These are phyloP conservation scores for Protomyces arabidopsidicola DNA, from an alignment of 1,139 yeast species.

Conservation along the genomic window DNA sequence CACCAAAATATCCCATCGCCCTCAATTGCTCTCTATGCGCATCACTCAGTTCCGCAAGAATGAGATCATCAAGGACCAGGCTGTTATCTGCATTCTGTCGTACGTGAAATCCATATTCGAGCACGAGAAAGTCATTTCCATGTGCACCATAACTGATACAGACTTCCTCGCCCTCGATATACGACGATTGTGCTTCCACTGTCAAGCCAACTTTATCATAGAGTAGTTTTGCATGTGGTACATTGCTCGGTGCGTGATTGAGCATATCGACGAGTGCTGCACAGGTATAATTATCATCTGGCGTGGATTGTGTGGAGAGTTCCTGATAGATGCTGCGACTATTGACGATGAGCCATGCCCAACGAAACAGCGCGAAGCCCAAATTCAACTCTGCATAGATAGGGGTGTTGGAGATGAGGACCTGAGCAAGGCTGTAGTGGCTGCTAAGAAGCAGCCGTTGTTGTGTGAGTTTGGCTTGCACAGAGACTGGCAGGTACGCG, in stretches of 20 bases:
- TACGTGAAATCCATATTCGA: conserved; percentile 28
- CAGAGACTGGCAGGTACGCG: not conserved
- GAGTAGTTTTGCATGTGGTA: conserved; percentile 4
- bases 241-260: conserved; percentile 23
- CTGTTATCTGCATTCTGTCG: conserved; percentile 6
- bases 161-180: conserved; percentile 17
- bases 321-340: conserved; percentile 27
- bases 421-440: conserved; percentile 2
- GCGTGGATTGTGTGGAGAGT: conserved; percentile 2
- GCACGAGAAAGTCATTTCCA: conserved; percentile 19
- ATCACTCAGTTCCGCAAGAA: not conserved
- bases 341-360: conserved; percentile 29
- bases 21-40: conserved; percentile 2
- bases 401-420: not conserved
- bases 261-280: conserved; percentile 28
- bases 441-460: conserved; percentile 1
- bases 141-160: conserved; percentile 27
- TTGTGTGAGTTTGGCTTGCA: not conserved
- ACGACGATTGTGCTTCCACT: conserved; percentile 10
- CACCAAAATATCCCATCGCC: conserved; percentile 19
- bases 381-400: not conserved
- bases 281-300: conserved; percentile 26
- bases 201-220: conserved; percentile 15
- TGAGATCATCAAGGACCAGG: conserved; percentile 5
- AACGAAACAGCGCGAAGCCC: conserved; percentile 1